Evolutionary conservation across 371 early-diverging fungal genomes (phyloP), one percentile per base, ranked within the genome.

Genomic region (Chytridiales sp.): DNA sequence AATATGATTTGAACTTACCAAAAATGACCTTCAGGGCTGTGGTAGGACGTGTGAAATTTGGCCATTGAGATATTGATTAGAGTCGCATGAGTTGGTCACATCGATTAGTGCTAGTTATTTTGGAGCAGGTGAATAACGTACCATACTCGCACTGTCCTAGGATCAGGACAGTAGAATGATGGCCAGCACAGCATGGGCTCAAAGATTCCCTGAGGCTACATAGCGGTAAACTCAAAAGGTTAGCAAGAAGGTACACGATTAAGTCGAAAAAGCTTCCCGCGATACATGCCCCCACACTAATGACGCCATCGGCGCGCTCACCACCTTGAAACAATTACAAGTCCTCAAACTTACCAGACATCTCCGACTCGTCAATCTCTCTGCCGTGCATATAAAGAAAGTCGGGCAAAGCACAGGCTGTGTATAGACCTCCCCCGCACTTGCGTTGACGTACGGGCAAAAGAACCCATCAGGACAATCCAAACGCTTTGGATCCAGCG

Each of bases 391-490:
- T 4, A 9, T 17, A 5, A 51, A 26, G 15, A 26, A 27, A 21
- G 65, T 48, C 24, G 65, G 65, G 41, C 65, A 64, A 1, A 49
- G 31, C 4, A 64, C 65, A 8, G 65, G 65, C 2, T 27, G 38
- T 0, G 58, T 53, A 21, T 48, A 29, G 24, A 44, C 39, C n/a
- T 55, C n/a, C n/a, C n/a, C n/a, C n/a, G n/a, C 32, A 36, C 4
- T 46, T 15, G 22, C n/a, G 26, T 42, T 32, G 13, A 59, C 38
- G 35, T 51, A 64, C 3, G 65, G 65, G 29, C 59, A 58, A 35
- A 21, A 64, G 27, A 53, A 64, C n/a, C 65, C 65, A 32, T 4
- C 36, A 1, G 43, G 56, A 24, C 51, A 46, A 41, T 34, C n/a
- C n/a, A n/a, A n/a, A n/a, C n/a, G n/a, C n/a, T n/a, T n/a, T n/a